phyloP scores from a whole-genome alignment of 2,329 filamentous ascomycete species.

The Aspergillus ibericus region DNA sequence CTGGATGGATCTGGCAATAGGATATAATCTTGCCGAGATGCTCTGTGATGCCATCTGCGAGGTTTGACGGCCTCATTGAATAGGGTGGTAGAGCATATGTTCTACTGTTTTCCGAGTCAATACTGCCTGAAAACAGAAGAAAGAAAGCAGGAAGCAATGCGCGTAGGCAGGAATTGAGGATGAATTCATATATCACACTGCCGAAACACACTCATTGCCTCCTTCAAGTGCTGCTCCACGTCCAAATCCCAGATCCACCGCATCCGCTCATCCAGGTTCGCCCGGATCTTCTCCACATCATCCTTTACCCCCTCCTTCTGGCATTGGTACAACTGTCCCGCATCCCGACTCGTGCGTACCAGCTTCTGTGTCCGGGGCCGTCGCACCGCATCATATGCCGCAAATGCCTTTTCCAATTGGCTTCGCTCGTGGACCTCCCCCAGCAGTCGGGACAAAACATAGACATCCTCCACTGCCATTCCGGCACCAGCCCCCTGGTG shows the following conservation, averaged over 20 bases:
- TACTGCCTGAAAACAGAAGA: too few relatives aligned
- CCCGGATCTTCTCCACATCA: not conserved
- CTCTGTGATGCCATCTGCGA: too few relatives aligned
- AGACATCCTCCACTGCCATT: constrained; percentile 41
- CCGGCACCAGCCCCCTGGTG: constrained; percentile 40
- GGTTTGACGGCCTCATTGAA: too few relatives aligned
- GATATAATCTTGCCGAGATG: too few relatives aligned
- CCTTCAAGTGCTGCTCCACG: not conserved
- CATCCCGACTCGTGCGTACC: constrained; percentile 4
- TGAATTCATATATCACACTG: too few relatives aligned
- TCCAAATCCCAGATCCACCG: constrained; percentile 4
- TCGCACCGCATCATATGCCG: constrained; percentile 5
- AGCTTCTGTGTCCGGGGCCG: constrained; percentile 1
- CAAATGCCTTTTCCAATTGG: not conserved
- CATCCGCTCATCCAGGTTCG: not conserved
- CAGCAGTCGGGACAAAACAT: constrained; percentile 35
- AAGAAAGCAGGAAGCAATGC: too few relatives aligned
- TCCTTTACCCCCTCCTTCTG: not conserved
- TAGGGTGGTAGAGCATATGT: too few relatives aligned
- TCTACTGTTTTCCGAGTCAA: too few relatives aligned
- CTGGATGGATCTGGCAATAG: too few relatives aligned
- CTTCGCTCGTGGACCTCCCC: not conserved
- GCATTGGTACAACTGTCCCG: not conserved
- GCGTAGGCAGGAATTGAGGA: too few relatives aligned
- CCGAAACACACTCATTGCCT: not conserved